A percentile compares a stretch with the other conserved stretches of the same genome.
phyloP scores from a whole-genome alignment of 495 filamentous ascomycete species.

The Aspergillus mulundensis region DNA sequence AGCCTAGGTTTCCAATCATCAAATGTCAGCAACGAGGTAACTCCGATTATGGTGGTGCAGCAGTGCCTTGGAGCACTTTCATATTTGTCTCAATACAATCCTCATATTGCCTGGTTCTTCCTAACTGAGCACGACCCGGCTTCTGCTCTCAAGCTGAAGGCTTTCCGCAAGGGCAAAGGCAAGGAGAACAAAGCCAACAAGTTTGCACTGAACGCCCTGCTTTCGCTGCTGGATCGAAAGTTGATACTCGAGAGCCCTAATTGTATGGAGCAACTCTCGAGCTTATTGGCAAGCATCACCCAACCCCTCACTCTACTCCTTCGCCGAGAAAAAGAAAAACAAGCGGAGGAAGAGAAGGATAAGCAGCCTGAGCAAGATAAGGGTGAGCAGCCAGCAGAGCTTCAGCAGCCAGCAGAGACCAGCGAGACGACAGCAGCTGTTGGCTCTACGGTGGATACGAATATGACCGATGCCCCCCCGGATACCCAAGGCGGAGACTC shows the following conservation, averaged over 20 bases:
- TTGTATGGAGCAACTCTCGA: slow-evolving; percentile 91
- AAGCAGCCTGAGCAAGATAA: slow-evolving; percentile 39
- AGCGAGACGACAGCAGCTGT: slow-evolving; percentile 20
- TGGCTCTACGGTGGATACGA: slow-evolving; percentile 30
- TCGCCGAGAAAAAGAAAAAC: slow-evolving; percentile 75
- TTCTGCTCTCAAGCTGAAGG: slow-evolving; percentile 66
- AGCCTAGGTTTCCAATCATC: slow-evolving; percentile 55
- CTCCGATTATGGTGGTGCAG: slow-evolving; percentile 90
- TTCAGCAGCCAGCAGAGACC: slow-evolving; percentile 16
- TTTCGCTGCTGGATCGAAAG: slow-evolving; percentile 82
- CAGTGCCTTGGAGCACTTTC: slow-evolving; percentile 83
- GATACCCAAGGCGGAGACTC: slow-evolving; percentile 29
- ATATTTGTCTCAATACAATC: slow-evolving; percentile 76
- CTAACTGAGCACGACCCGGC: slow-evolving; percentile 86
- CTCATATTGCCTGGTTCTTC: slow-evolving; percentile 87
- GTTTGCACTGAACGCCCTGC: slow-evolving; percentile 86
- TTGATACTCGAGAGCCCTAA: slow-evolving; percentile 91
- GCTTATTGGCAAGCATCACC: slow-evolving; percentile 81
- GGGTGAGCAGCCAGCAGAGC: slow-evolving; percentile 23
- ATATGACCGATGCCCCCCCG: slow-evolving; percentile 40
- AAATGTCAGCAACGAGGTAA: slow-evolving; percentile 67
- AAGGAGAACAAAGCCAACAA: slow-evolving; percentile 78
- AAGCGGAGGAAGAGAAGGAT: slow-evolving; percentile 56
- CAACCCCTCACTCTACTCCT: slow-evolving; percentile 78
- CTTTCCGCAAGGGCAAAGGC: slow-evolving; percentile 80